phyloP scores from a whole-genome alignment of 768 basidiomycete genomes.

The Termitomyces sp. region DNA sequence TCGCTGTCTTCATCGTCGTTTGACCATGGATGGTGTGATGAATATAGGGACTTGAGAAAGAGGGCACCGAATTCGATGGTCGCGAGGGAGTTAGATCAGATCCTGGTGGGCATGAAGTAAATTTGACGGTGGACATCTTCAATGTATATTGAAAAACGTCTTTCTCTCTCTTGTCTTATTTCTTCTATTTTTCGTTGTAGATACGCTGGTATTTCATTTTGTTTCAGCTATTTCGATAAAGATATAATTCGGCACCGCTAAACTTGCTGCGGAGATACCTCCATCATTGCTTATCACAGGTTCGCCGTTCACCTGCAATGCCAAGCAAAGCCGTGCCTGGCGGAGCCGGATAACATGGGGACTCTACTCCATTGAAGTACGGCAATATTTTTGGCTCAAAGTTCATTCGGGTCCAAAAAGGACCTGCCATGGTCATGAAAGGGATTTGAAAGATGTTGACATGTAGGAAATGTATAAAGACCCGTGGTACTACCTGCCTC shows the following conservation, averaged over 20 bases:
- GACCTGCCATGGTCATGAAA: not conserved
- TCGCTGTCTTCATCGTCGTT: not conserved
- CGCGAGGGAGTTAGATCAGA: constrained; percentile 68
- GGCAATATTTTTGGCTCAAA: not conserved
- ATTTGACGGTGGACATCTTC: too few species aligned
- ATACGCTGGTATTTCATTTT: not conserved
- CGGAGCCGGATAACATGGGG: not conserved
- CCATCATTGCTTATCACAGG: too few species aligned
- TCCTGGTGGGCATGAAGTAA: constrained; percentile 63
- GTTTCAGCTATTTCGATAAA: not conserved
- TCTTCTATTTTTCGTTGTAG: not conserved
- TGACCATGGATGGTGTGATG: constrained; percentile 2
- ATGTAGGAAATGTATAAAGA: not conserved
- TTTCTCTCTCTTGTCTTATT: not conserved
- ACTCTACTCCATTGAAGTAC: not conserved
- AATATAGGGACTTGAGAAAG: constrained; percentile 59
- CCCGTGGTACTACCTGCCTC: not conserved
- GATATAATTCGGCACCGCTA: not conserved
- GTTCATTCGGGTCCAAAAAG: not conserved
- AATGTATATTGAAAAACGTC: not conserved
- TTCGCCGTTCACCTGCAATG: too few species aligned
- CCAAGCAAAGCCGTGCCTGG: not conserved
- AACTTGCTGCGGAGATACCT: not conserved
- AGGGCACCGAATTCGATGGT: constrained; percentile 80
- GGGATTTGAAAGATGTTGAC: not conserved